Evolutionary conservation across 176 grass and related monocot species (phyloP).

Genomic region (Carex littledalei): DNA sequence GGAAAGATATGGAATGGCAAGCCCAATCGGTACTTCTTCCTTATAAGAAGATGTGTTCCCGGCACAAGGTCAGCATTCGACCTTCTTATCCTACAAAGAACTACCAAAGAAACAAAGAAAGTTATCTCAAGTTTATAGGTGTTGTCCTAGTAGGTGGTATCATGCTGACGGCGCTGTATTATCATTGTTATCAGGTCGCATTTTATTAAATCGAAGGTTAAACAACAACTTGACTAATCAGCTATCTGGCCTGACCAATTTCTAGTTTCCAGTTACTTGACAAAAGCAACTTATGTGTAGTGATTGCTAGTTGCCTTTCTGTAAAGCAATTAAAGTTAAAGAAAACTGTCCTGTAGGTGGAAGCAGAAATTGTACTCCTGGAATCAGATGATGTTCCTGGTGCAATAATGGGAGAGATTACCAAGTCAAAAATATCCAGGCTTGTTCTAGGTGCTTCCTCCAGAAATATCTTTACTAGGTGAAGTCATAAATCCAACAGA

Average conservation of each 20-base stretch:
- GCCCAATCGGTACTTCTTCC: slow-evolving; percentile 41
- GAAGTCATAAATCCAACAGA: slow-evolving; percentile 21
- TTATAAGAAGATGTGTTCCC: slow-evolving; percentile 68
- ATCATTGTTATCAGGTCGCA: too few species aligned
- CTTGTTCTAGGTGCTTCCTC: slow-evolving; percentile 64
- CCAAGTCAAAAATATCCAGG: slow-evolving; percentile 58
- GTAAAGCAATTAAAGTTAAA: not conserved
- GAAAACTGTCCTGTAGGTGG: slow-evolving; percentile 41
- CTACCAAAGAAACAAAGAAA: not conserved
- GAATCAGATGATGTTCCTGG: slow-evolving; percentile 62
- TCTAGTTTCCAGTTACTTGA: not conserved
- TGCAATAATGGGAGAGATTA: slow-evolving; percentile 58
- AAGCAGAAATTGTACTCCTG: slow-evolving; percentile 68
- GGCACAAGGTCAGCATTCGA: slow-evolving; percentile 32
- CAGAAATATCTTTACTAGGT: slow-evolving; percentile 66
- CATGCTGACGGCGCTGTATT: not conserved
- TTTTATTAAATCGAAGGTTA: not conserved
- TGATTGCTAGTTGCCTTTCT: not conserved
- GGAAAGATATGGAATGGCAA: slow-evolving; percentile 70
- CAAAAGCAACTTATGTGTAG: not conserved
- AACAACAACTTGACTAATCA: slow-evolving; percentile 9
- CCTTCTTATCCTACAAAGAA: not conserved
- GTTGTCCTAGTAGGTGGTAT: not conserved
- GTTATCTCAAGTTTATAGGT: not conserved
- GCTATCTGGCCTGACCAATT: not conserved